Percentiles rank a stretch among this genome's conserved stretches.
Conservation (phyloP, 805 yeast species). For the Barnettozyma californica region DNA sequence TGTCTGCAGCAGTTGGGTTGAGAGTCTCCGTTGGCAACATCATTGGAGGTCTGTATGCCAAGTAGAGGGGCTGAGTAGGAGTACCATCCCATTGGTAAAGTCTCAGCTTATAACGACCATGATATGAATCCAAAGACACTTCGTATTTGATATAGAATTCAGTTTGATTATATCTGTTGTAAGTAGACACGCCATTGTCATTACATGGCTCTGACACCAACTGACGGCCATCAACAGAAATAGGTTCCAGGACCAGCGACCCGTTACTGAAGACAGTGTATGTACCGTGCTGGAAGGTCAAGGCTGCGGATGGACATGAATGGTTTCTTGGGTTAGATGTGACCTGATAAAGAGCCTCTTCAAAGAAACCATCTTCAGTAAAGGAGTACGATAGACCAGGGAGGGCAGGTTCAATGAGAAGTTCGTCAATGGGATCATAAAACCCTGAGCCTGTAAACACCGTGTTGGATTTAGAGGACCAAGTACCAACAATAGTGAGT, state of each 20-base stretch:
- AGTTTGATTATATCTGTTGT: conserved; percentile 67
- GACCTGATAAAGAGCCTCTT: conserved; percentile 83
- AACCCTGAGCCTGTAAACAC: conserved; percentile 97
- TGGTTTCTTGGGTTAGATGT: conserved; percentile 67
- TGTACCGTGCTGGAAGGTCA: conserved; percentile 87
- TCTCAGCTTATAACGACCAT: conserved; percentile 75
- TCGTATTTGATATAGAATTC: conserved; percentile 53
- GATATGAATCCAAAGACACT: conserved; percentile 67
- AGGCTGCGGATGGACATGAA: conserved; percentile 74
- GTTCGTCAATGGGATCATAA: conserved; percentile 93
- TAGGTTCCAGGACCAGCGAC: conserved; percentile 62
- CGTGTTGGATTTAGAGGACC: conserved; percentile 90
- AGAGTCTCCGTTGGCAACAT: conserved; percentile 92
- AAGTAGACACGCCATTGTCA: conserved; percentile 52
- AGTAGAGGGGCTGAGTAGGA: conserved; percentile 78
- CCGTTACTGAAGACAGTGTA: conserved; percentile 64
- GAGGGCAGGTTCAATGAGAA: conserved; percentile 88
- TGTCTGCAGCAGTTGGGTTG: conserved; percentile 63
- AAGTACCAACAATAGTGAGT: conserved; percentile 66
- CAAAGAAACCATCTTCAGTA: conserved; percentile 87
- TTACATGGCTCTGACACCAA: conserved; percentile 82
- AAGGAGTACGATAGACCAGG: conserved; percentile 94
- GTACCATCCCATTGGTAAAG: conserved; percentile 76
- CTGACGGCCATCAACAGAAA: conserved; percentile 89
- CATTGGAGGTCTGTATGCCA: conserved; percentile 90